A percentile compares a stretch with the other conserved stretches of the same genome.
Evolutionary conservation across 2,329 filamentous ascomycete genomes (phyloP).

Genomic region (Aspergillus nomiae): DNA sequence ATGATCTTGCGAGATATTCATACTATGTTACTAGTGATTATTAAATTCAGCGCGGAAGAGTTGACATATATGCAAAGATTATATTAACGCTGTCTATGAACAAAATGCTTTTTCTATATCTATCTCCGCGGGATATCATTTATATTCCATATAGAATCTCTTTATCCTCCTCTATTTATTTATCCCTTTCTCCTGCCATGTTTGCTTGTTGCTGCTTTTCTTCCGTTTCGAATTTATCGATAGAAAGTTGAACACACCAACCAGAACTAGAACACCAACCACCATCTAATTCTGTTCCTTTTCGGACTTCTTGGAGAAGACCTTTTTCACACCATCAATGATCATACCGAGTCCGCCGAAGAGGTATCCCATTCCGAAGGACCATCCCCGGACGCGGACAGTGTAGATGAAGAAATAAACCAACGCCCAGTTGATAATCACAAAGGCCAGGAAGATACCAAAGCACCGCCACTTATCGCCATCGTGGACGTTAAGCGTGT

Average conservation of each 20-base stretch:
- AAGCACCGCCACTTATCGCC: constrained; percentile 72
- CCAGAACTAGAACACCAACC: neutral
- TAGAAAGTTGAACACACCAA: neutral
- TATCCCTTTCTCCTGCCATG: neutral
- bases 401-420: constrained; percentile 79
- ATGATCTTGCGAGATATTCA: no score
- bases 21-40: no score
- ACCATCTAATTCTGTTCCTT: constrained; percentile 18
- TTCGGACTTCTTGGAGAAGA: constrained; percentile 27
- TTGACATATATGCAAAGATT: neutral
- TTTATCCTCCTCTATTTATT: neutral
- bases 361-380: constrained; percentile 65
- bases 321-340: constrained; percentile 34
- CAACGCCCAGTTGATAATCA: constrained; percentile 68
- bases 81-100: neutral
- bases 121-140: neutral
- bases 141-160: neutral
- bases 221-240: neutral
- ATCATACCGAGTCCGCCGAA: constrained; percentile 53
- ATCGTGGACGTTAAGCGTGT: constrained; percentile 56
- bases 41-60: no score
- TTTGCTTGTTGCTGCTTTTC: neutral
- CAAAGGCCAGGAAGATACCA: constrained; percentile 72
- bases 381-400: constrained; percentile 69
- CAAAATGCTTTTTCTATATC: neutral